Evolutionary conservation across 352 stramenopile species (phyloP).

Genomic region (Phytopythium vexans): DNA sequence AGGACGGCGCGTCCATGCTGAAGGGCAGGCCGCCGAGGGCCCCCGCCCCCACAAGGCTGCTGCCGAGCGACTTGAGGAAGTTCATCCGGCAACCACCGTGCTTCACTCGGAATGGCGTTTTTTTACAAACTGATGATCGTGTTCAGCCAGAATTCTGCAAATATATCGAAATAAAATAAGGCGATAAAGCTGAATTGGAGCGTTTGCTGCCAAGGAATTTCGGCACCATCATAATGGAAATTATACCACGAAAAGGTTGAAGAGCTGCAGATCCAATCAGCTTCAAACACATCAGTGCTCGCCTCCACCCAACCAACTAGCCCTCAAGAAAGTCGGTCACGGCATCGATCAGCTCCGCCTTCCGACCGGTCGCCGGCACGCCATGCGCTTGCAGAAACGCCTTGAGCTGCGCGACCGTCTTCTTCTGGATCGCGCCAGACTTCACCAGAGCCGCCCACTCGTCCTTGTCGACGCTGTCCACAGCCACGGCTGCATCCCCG

Average conservation of each 20-base stretch:
- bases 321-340: constrained; percentile 43
- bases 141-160: too few relatives aligned
- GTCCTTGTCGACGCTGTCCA: constrained; percentile 39
- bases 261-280: too few relatives aligned
- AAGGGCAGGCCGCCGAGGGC: constrained; percentile 75
- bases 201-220: too few relatives aligned
- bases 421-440: constrained; percentile 61
- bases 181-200: too few relatives aligned
- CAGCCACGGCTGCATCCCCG: constrained; percentile 16
- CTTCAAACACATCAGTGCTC: too few relatives aligned
- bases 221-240: too few relatives aligned
- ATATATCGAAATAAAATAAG: too few relatives aligned
- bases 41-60: constrained; percentile 61
- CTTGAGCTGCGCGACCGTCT: constrained; percentile 69
- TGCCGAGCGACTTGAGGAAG: constrained; percentile 85
- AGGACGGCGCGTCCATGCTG: constrained; percentile 35
- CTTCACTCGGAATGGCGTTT: too few relatives aligned
- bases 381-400: constrained; percentile 54
- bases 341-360: constrained; percentile 60
- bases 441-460: constrained; percentile 48
- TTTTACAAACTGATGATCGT: too few relatives aligned
- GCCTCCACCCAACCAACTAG: constrained; percentile 3
- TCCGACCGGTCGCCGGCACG: constrained; percentile 39
- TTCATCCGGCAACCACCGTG: constrained; percentile 47
- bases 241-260: too few relatives aligned